phyloP scores from a whole-genome alignment of 768 basidiomycete genomes.

The Leccinum ochraceum region DNA sequence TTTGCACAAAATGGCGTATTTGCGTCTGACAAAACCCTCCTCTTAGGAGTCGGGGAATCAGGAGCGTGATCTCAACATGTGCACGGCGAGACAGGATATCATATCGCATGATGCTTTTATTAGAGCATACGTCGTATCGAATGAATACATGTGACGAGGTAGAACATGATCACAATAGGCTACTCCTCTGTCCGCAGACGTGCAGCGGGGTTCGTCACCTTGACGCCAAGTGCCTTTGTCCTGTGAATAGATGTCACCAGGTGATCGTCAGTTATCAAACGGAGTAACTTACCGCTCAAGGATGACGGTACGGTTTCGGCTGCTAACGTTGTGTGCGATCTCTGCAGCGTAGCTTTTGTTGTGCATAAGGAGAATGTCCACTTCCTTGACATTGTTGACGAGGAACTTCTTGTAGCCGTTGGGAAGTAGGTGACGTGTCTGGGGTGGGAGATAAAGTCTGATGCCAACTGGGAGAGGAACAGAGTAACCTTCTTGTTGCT shows the following conservation, averaged over 20 bases:
- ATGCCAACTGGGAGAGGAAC: background rate
- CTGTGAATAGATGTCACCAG: constrained; percentile 39
- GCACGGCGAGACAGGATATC: constrained; percentile 4
- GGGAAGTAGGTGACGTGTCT: constrained; percentile 95
- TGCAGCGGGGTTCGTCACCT: constrained; percentile 91
- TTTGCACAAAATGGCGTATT: too few relatives aligned
- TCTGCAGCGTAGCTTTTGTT: constrained; percentile 95
- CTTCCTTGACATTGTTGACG: constrained; percentile 89
- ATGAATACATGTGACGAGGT: constrained; percentile 45
- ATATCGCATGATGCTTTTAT: constrained; percentile 19
- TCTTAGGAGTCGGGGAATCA: too few relatives aligned
- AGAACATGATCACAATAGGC: constrained; percentile 39
- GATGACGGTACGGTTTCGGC: constrained; percentile 90
- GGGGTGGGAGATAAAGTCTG: constrained; percentile 7
- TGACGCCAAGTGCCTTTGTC: constrained; percentile 84
- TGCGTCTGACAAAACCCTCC: too few relatives aligned
- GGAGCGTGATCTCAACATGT: background rate
- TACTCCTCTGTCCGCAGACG: constrained; percentile 95
- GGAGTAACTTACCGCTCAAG: constrained; percentile 68
- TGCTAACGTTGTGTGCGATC: constrained; percentile 95
- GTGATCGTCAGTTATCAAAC: background rate
- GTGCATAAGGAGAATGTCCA: constrained; percentile 97
- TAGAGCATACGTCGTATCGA: constrained; percentile 52
- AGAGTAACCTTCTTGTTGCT: constrained; percentile 75
- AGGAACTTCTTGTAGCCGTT: constrained; percentile 96